Percentiles rank a stretch among this genome's conserved stretches.
These are phyloP conservation scores for Gonapodya prolifera DNA, from an alignment of 192 early-diverging fungal species.

Conservation along the genomic window DNA sequence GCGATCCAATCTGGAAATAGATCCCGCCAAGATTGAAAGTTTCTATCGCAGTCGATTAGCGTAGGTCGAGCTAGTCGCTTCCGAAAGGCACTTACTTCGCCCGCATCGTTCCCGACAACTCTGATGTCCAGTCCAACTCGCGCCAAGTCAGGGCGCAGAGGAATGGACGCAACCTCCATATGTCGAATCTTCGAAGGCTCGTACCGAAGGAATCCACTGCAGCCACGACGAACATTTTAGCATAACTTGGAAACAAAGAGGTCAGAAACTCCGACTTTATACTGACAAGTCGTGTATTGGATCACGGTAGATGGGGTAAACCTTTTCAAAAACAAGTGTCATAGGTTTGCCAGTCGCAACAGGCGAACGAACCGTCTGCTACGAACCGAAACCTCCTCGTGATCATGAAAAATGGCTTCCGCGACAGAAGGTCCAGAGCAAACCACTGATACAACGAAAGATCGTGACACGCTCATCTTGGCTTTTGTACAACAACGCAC, in stretches of 20 bases:
- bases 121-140: constrained; percentile 70
- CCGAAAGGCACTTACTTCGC: background rate
- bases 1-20: constrained; percentile 64
- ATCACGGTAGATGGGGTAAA: constrained; percentile 57
- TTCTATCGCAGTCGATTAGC: constrained; percentile 65
- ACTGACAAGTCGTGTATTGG: constrained; percentile 66
- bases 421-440: constrained; percentile 75
- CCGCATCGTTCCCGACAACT: constrained; percentile 33
- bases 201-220: constrained; percentile 34
- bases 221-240: too few species aligned
- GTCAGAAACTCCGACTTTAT: constrained; percentile 17
- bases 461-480: too few species aligned
- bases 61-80: too few species aligned
- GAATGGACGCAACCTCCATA: constrained; percentile 53
- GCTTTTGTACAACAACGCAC: constrained; percentile 5
- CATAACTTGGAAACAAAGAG: background rate
- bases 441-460: constrained; percentile 41
- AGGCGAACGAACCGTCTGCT: background rate
- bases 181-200: constrained; percentile 60
- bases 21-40: constrained; percentile 65
- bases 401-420: constrained; percentile 65
- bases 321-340: constrained; percentile 17
- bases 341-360: background rate
- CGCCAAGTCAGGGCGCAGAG: constrained; percentile 51
- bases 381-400: constrained; percentile 44